Evolutionary conservation across 495 filamentous ascomycete species (phyloP), one percentile per base, ranked within the genome.

Genomic region (Immersiella caudata): DNA sequence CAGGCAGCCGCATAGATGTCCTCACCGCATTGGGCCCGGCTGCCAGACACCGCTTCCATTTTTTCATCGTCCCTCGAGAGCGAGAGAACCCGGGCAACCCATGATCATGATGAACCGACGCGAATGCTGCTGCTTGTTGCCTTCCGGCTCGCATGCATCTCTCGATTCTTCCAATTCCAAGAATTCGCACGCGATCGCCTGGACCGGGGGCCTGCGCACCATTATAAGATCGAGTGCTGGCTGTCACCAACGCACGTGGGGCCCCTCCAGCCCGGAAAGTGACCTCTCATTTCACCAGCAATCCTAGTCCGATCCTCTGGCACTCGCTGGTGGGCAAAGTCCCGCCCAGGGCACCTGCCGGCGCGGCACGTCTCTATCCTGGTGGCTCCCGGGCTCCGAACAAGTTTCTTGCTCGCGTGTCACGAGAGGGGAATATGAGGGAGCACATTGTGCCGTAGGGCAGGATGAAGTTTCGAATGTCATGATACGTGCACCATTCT

Each of bases 1-100:
- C 29, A 65, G 52, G 52, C 51, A 65, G 35, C 63, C 63, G 63
- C 63, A 65, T 49, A 57, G 51, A 36, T 26, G n/a, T 18, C 40
- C 52, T 65, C 63, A 25, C 63, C 63, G 54, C 21, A 65, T 65
- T 49, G 63, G 52, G 63, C 25, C 29, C 52, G 63, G 29, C 51
- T 52, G 61, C 8, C 46, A 14, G 61, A 55, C 14, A 11, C 61
- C 61, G 50, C 18, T 27, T 22, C 61, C 29, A 3, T 33, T 21
- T n/a, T 29, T 14, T 29, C 14, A 1, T 55, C 16, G 26, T 14
- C 20, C 14, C 2, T 55, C 16, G 26, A 36, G 49, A 33, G 24
- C 12, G 29, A 33, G 29, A 33, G 29, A 33, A 33, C 18, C 57
- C 56, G 16, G 56, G 56, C 56, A 50, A 36, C n/a, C 6, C 27